Conservation (phyloP, 345 rosid species). For the Cardiospermum halicacabum region DNA sequence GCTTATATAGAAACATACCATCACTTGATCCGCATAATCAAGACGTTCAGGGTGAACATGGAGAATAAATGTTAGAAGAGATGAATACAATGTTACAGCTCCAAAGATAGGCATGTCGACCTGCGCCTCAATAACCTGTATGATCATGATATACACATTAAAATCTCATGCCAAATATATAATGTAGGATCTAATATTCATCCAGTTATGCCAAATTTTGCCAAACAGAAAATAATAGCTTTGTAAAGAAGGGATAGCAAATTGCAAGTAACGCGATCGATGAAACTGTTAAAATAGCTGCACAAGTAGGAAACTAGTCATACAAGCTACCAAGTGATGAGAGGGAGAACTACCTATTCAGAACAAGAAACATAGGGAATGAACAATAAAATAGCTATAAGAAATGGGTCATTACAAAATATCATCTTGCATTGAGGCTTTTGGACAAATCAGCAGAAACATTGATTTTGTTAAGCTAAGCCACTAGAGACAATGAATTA, state of each 20-base stretch:
- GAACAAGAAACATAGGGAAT: neutral
- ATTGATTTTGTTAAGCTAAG: neutral
- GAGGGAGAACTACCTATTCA: neutral
- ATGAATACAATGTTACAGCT: constrained; percentile 90
- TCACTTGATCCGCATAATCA: constrained; percentile 98
- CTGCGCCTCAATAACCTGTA: constrained; percentile 95
- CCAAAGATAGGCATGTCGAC: constrained; percentile 87
- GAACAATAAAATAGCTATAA: neutral
- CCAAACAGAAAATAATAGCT: neutral
- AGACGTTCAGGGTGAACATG: constrained; percentile 99
- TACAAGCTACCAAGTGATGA: neutral
- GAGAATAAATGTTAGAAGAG: constrained; percentile 95
- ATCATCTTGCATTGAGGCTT: neutral
- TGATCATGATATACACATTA: constrained; percentile 14
- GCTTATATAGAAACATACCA: constrained; percentile 49
- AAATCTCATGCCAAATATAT: constrained; percentile 6
- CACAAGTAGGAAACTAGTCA: neutral
- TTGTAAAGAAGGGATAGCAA: neutral
- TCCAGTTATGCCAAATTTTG: no score
- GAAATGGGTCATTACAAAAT: neutral
- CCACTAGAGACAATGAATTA: neutral
- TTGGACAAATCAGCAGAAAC: neutral
- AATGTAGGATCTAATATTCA: no score
- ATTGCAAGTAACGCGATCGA: neutral
- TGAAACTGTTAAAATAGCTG: neutral